These are phyloP conservation scores for Coprinopsis strossmayeri DNA, from an alignment of 768 basidiomycete species.

Conservation along the genomic window DNA sequence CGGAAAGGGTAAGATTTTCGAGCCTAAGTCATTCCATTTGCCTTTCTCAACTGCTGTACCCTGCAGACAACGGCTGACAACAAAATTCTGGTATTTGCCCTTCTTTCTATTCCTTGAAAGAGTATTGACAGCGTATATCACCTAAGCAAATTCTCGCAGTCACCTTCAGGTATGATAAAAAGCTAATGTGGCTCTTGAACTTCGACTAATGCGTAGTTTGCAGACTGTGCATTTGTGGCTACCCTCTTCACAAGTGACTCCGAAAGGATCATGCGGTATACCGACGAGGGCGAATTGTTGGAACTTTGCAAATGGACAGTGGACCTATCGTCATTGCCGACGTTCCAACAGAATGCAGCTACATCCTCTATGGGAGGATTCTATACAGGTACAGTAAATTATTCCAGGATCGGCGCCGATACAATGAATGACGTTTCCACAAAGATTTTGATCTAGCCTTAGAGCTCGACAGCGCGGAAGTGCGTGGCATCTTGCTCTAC, in stretches of 20 bases:
- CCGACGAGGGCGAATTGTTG: slow-evolving; percentile 72
- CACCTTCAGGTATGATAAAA: slow-evolving; percentile 40
- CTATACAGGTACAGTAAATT: slow-evolving; percentile 56
- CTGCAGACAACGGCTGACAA: slow-evolving; percentile 71
- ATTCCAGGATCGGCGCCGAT: not conserved
- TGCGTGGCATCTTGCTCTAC: slow-evolving; percentile 72
- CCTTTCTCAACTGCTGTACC: too few relatives aligned
- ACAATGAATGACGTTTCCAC: not conserved
- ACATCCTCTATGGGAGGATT: slow-evolving; percentile 55
- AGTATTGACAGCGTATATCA: not conserved
- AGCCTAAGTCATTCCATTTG: too few relatives aligned
- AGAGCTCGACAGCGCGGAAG: slow-evolving; percentile 82
- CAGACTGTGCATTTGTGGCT: slow-evolving; percentile 79
- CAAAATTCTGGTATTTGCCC: slow-evolving; percentile 66
- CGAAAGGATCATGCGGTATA: slow-evolving; percentile 76
- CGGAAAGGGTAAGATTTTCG: slow-evolving; percentile 80
- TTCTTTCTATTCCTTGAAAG: not conserved
- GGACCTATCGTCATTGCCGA: slow-evolving; percentile 69
- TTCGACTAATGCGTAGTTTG: not conserved
- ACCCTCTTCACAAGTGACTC: slow-evolving; percentile 71
- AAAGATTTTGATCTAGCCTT: slow-evolving; percentile 80
- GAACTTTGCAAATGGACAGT: slow-evolving; percentile 88
- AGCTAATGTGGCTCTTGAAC: not conserved
- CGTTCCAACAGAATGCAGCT: slow-evolving; percentile 68
- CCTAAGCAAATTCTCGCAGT: slow-evolving; percentile 67